Conservation (phyloP, 2,329 filamentous ascomycete species). For the Cadophora gregata region DNA sequence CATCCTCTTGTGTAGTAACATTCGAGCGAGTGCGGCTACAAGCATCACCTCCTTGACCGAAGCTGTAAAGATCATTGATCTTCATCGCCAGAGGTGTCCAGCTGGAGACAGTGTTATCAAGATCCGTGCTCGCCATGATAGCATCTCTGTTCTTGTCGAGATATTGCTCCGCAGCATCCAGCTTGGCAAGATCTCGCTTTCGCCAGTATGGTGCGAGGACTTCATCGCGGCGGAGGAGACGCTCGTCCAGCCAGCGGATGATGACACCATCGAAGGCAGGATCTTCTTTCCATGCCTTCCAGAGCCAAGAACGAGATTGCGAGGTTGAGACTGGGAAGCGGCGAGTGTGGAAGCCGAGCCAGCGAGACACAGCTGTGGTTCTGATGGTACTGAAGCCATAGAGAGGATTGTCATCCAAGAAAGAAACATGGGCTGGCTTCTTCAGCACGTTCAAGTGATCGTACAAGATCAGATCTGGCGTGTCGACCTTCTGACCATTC, state of each 20-base stretch:
- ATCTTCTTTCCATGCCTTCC: conserved; percentile 54
- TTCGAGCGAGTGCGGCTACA: conserved; percentile 46
- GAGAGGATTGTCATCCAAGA: conserved; percentile 58
- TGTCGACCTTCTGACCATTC: conserved; percentile 55
- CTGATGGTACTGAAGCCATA: conserved; percentile 49
- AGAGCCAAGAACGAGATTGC: conserved; percentile 49
- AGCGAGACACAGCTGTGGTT: conserved; percentile 39
- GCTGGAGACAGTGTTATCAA: conserved; percentile 40
- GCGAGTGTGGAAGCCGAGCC: conserved; percentile 47
- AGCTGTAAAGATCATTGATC: conserved; percentile 45
- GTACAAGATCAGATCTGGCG: conserved; percentile 57
- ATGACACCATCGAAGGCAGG: conserved; percentile 53
- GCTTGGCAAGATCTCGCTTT: conserved; percentile 48
- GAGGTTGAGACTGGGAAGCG: conserved; percentile 49
- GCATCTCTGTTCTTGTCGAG: conserved; percentile 44
- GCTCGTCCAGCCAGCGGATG: conserved; percentile 54
- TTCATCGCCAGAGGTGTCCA: conserved; percentile 45
- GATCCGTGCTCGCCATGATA: conserved; percentile 42
- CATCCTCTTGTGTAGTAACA: conserved; percentile 38
- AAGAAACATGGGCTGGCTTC: conserved; percentile 50
- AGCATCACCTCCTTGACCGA: conserved; percentile 46
- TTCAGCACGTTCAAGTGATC: conserved; percentile 50
- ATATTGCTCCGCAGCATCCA: conserved; percentile 48
- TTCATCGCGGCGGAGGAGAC: conserved; percentile 49
- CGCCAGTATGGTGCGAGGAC: conserved; percentile 48